phyloP scores from a whole-genome alignment of 371 early-diverging fungal species.

The Mucor indicus region DNA sequence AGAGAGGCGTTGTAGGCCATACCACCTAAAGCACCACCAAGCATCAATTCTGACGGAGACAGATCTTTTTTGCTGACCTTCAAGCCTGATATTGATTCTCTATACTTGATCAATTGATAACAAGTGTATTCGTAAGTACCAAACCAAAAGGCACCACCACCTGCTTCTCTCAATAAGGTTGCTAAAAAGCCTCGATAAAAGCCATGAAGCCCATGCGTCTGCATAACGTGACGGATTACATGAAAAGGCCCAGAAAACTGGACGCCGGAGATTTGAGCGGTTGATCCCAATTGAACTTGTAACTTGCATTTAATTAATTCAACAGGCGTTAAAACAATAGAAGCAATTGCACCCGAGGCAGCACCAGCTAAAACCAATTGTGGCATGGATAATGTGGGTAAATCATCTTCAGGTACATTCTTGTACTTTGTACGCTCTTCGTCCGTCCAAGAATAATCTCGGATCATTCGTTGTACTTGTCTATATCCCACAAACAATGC shows the following conservation, averaged over 20 bases:
- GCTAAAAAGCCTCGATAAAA: slow-evolving; percentile 89
- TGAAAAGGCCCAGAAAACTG: slow-evolving; percentile 68
- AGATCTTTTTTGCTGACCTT: slow-evolving; percentile 57
- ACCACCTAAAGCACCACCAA: slow-evolving; percentile 91
- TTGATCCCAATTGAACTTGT: slow-evolving; percentile 75
- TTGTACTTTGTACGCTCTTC: slow-evolving; percentile 15
- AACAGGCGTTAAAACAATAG: slow-evolving; percentile 89
- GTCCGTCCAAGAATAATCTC: slow-evolving; percentile 19
- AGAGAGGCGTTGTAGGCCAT: slow-evolving; percentile 87
- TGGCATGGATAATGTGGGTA: slow-evolving; percentile 42
- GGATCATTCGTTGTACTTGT: slow-evolving; percentile 72
- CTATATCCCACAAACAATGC: slow-evolving; percentile 88
- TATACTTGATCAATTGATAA: slow-evolving; percentile 52
- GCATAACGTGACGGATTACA: slow-evolving; percentile 67
- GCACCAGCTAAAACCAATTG: slow-evolving; percentile 84
- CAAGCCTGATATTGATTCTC: slow-evolving; percentile 20
- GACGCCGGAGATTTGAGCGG: slow-evolving; percentile 14
- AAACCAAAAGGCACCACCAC: slow-evolving; percentile 97
- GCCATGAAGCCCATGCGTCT: slow-evolving; percentile 72
- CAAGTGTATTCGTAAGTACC: slow-evolving; percentile 87
- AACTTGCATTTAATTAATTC: slow-evolving; percentile 95
- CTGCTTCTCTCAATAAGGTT: slow-evolving; percentile 84
- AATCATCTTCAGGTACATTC: slow-evolving; percentile 18
- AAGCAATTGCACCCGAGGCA: slow-evolving; percentile 83
- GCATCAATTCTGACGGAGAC: slow-evolving; percentile 67